Conservation (phyloP, 1,284 basidiomycete genomes). For the Pseudozyma sp. region DNA sequence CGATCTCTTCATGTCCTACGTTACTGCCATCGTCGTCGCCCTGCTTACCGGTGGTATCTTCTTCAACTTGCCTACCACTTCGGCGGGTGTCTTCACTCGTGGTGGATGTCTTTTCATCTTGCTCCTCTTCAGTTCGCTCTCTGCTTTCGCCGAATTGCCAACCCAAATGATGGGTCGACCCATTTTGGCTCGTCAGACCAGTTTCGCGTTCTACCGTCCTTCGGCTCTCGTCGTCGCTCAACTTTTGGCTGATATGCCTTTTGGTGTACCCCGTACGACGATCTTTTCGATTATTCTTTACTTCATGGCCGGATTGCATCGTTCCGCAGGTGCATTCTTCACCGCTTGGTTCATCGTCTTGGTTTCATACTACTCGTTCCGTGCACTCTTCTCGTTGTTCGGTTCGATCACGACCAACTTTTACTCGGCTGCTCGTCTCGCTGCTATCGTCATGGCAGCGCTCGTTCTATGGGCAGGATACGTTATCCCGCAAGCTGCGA, state of each 20-base stretch:
- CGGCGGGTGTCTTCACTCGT: conserved; percentile 78
- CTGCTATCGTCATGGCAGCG: conserved; percentile 55
- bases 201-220: conserved; percentile 66
- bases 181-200: conserved; percentile 52
- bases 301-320: conserved; percentile 59
- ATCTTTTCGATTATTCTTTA: conserved; percentile 70
- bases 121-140: conserved; percentile 69
- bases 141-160: conserved; percentile 69
- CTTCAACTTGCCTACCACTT: conserved; percentile 73
- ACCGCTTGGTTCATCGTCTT: conserved; percentile 73
- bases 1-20: conserved; percentile 74
- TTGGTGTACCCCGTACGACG: conserved; percentile 69
- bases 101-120: conserved; percentile 82
- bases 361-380: conserved; percentile 57
- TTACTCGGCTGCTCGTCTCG: conserved; percentile 54
- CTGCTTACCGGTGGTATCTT: conserved; percentile 85
- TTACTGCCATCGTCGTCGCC: conserved; percentile 73
- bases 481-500: conserved; percentile 70
- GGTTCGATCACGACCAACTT: conserved; percentile 55
- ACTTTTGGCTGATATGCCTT: conserved; percentile 69
- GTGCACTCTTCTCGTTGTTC: conserved; percentile 56
- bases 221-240: conserved; percentile 60
- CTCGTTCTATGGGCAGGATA: conserved; percentile 61
- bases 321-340: conserved; percentile 66
- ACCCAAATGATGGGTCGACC: conserved; percentile 58